Base-by-base conservation (phyloP, 345 rosid genomes). In the Murraya koenigii region DNA sequence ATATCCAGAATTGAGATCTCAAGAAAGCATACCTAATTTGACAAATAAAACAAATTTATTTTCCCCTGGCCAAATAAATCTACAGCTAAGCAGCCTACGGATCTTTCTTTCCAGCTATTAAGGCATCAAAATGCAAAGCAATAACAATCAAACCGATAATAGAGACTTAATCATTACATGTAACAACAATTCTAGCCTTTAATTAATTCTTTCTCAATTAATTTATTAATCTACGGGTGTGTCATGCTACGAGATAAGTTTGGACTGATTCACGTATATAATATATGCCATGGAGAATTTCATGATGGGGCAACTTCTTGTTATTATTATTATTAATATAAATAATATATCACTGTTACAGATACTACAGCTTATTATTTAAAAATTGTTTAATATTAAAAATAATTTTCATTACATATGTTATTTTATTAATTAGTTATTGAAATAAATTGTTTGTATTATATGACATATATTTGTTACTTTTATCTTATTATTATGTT, bases 1-100 rank as follows among this genome's bases (percentile, higher is more conserved):
- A 38, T 47, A 79, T 75, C 77, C 28, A 71, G 75, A 72, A 35
- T 32, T 63, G 35, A 54, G 54, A 74, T 63, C 77, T 66, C 69
- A 15, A 71, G 68, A 19, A 74, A 36, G 58, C 56, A 56, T 8
- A 25, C 35, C 52, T 67, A 23, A 7, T 25, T 72, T 65, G 70
- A 73, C 20, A 74, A 74, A 22, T 33, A 3, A 49, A 79, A 59
- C 64, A 61, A 61, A 49, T 68, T 68, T 28, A 33, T 32, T 68
- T 58, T 26, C 25, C 23, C 65, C 2, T 36, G 20, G 14, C 39
- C 59, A 73, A 35, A 66, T 73, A 79, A 33, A 73, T 73, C 77
- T 66, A 67, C 69, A 56, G 22, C 52, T 28, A 47, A 56, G 64
- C 32, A 26, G 17, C 70, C 63, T 49, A 32, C 20, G n/a, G 36